A percentile compares a stretch with the other conserved stretches of the same genome.
phyloP scores from a whole-genome alignment of 768 basidiomycete species.

The Panus rudis region DNA sequence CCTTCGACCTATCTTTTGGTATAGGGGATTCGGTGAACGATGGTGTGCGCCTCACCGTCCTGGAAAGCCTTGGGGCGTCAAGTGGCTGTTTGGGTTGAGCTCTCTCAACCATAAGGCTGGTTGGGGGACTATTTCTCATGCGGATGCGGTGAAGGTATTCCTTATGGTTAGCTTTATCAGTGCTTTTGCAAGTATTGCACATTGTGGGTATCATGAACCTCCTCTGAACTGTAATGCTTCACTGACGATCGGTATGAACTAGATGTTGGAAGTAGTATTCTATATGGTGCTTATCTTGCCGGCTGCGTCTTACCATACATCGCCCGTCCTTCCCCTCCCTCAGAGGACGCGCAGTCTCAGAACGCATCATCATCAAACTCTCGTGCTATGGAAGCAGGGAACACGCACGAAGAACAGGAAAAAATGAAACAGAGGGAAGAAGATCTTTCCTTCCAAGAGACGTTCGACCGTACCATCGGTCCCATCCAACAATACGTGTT shows the following conservation, averaged over 20 bases:
- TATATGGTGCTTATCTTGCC: conserved; percentile 58
- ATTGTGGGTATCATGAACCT: conserved; percentile 26
- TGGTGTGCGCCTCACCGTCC: conserved; percentile 16
- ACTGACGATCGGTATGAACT: not conserved
- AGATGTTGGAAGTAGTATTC: conserved; percentile 45
- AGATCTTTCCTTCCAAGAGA: conserved; percentile 13
- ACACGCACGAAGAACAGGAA: not conserved
- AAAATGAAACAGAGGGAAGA: not conserved
- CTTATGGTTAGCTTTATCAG: conserved; percentile 32
- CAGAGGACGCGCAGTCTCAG: no score
- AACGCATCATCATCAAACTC: not conserved
- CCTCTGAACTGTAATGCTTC: not conserved
- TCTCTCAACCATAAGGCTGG: not conserved
- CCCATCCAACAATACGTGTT: conserved; percentile 35
- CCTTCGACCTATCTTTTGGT: conserved; percentile 17
- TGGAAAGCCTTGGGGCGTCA: conserved; percentile 10
- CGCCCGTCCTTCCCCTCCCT: conserved; percentile 13
- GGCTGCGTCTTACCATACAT: conserved; percentile 41
- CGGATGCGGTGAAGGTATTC: conserved; percentile 18
- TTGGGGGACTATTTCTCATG: conserved; percentile 18
- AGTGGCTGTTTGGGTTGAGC: not conserved
- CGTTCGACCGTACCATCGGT: conserved; percentile 18
- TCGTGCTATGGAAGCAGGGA: no score
- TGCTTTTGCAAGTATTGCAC: conserved; percentile 40
- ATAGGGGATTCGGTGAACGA: conserved; percentile 9